Base-by-base conservation (phyloP, 1,284 basidiomycete species). In the Puccinia coronata region DNA sequence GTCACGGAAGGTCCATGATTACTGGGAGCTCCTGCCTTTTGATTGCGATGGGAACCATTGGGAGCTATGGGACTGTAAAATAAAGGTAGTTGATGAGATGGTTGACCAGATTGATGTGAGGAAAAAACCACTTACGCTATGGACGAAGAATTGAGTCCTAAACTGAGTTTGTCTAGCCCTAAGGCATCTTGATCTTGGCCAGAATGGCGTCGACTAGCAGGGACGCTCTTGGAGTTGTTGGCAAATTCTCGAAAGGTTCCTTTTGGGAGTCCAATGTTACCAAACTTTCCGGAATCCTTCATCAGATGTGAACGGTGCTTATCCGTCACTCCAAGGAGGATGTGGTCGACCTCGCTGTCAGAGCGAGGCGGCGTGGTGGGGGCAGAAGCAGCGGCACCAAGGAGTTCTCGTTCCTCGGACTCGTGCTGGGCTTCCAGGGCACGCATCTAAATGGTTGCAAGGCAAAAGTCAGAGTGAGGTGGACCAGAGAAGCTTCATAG, bases 401-500 rank as follows among this genome's bases (percentile, higher is more conserved):
- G 59, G n/a, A 82, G 65, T 49, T 82, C 82, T 31, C 76, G 76
- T 53, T 82, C 82, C 77, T 82, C 82, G 20, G 81, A 77, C 59
- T 82, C 82, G 41, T 82, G 82, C 59, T 82, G 81, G 28, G 71
- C 82, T 77, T 82, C 74, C n/a, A 82, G 70, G 36, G 82, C 81
- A 31, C 76, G 69, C 82, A 82, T 82, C 82, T 82, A 16, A 25
- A 28, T 59, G 4, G 36, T 9, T 65, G 59, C 72, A 76, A 43
- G 34, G 69, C 43, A 51, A 79, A 51, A 47, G 76, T 74, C 9
- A 77, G 74, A 53, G 71, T 71, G 14, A 75, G 28, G 25, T 49
- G 47, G n/a, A 55, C 51, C 20, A n/a, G 25, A 34, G 20, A 25
- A n/a, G 61, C 55, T 14, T 57, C 92, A 92, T 0, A 92, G 93